These are phyloP conservation scores for Chaetomium tenue DNA, from an alignment of 495 filamentous ascomycete species.

Conservation along the genomic window DNA sequence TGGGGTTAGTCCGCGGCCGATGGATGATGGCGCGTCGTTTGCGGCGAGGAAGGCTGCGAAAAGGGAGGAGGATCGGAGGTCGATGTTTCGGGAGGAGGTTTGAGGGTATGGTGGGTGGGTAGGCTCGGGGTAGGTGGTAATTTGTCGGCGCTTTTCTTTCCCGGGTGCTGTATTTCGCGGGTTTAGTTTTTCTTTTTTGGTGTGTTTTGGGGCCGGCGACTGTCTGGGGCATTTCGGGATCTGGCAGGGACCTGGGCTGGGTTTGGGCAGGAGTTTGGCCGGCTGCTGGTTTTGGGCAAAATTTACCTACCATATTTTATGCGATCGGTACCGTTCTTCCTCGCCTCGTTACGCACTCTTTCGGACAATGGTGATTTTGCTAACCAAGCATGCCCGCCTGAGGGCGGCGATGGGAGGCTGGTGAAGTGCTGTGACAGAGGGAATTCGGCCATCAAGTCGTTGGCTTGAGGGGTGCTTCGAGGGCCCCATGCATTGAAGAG, in stretches of 20 bases:
- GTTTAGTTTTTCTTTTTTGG: not conserved
- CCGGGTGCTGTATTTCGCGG: not conserved
- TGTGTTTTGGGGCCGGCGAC: not conserved
- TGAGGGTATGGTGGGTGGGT: slow-evolving; percentile 24
- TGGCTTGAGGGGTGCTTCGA: too few relatives aligned
- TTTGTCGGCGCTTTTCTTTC: not conserved
- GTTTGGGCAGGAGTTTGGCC: slow-evolving; percentile 15
- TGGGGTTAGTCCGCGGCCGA: slow-evolving; percentile 57
- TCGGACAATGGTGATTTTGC: too few relatives aligned
- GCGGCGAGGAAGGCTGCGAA: slow-evolving; percentile 25
- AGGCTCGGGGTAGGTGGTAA: not conserved
- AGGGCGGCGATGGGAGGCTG: too few relatives aligned
- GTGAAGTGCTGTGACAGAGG: too few relatives aligned
- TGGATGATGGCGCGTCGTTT: slow-evolving; percentile 38
- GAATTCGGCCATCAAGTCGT: too few relatives aligned
- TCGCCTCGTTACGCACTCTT: too few relatives aligned
- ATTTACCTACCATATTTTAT: not conserved
- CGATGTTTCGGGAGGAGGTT: slow-evolving; percentile 53
- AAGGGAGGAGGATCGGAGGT: slow-evolving; percentile 39
- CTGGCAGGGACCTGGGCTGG: slow-evolving; percentile 1
- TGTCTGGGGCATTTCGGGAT: slow-evolving; percentile 3
- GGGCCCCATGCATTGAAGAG: too few relatives aligned
- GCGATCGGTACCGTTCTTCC: too few relatives aligned
- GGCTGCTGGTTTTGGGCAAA: not conserved
- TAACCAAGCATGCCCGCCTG: too few relatives aligned